Percentiles rank a stretch among this genome's conserved stretches.
phyloP scores from a whole-genome alignment of 2,329 filamentous ascomycete genomes.

The Geosmithia morbida region DNA sequence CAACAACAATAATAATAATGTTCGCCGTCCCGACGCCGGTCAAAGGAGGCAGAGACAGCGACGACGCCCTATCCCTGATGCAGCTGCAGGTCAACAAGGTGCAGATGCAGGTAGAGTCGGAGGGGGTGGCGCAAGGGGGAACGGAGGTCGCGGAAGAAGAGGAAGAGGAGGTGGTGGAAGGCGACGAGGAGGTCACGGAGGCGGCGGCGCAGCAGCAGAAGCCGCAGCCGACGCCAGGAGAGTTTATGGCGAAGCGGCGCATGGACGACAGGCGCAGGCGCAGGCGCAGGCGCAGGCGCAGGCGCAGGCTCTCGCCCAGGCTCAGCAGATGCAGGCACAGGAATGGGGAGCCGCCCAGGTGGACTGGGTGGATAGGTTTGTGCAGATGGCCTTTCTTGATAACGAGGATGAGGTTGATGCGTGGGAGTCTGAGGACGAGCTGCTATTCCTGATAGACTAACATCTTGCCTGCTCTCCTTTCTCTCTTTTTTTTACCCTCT shows the following conservation, averaged over 20 bases:
- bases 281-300: background rate
- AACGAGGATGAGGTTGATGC: constrained; percentile 33
- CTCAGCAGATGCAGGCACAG: constrained; percentile 14
- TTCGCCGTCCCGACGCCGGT: background rate
- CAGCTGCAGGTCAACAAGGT: background rate
- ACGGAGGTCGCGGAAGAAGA: background rate
- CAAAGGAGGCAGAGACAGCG: background rate
- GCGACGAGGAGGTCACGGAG: background rate
- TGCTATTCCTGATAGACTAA: constrained; percentile 1
- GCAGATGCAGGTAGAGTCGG: background rate
- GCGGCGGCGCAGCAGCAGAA: background rate
- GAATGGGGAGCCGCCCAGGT: constrained; percentile 19
- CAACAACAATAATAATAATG: constrained; percentile 12
- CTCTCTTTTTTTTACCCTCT: too few species aligned
- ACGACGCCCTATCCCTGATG: background rate
- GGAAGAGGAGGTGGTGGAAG: background rate
- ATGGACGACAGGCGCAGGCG: background rate
- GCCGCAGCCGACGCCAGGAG: constrained; percentile 1
- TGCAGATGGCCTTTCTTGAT: constrained; percentile 37
- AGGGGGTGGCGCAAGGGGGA: background rate
- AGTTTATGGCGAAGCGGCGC: background rate
- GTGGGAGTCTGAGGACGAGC: constrained; percentile 11
- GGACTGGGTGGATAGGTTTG: constrained; percentile 39
- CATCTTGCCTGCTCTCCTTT: too few species aligned
- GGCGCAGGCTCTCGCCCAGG: constrained; percentile 9